Evolutionary conservation across 2,329 filamentous ascomycete species (phyloP), one percentile per base, ranked within the genome.

Genomic region (Hypoxylon rubiginosum): DNA sequence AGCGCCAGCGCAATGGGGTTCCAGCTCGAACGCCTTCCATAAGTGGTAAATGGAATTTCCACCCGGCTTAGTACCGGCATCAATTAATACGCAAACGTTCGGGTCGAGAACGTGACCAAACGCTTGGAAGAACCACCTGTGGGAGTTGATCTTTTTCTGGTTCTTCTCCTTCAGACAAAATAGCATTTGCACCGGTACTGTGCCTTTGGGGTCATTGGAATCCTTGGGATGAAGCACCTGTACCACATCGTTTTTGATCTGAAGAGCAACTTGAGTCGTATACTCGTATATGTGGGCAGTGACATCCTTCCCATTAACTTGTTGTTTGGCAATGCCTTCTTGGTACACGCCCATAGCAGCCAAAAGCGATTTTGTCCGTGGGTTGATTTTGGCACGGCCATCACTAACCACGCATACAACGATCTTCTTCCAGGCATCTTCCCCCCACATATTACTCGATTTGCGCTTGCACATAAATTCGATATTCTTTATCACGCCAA

Each of bases 131-230:
- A 99, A 98, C 96, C 96, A 99, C 78, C 96, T 86, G 79, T 99
- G 96, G 0, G 96, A 98, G 79, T 99, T 99, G 87, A 99, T 99
- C 86, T 99, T 99, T 85, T 99, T 99, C 83, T 97, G 94, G 78
- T 99, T 99, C 88, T 97, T 98, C 78, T 99, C 96, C 84, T 99
- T 99, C 66, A 99, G 81, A 79, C 96, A 99, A 84, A 99, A 99
- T 4, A 99, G 88, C 83, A 99, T 91, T 82, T 99, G 96, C 1
- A 99, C 92, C 0, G 96, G 96, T 2, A 99, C 92, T 0, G 96
- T n/a, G n/a, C n/a, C n/a, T n/a, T n/a, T n/a, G n/a, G n/a, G n/a
- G n/a, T n/a, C n/a, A n/a, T n/a, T n/a, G n/a, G n/a, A n/a, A n/a
- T n/a, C n/a, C n/a, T 43, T 43, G 17, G 39, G 39, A 50, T 91